Evolutionary conservation across 495 filamentous ascomycete species (phyloP).

Genomic region (Pyrenula massariospora): DNA sequence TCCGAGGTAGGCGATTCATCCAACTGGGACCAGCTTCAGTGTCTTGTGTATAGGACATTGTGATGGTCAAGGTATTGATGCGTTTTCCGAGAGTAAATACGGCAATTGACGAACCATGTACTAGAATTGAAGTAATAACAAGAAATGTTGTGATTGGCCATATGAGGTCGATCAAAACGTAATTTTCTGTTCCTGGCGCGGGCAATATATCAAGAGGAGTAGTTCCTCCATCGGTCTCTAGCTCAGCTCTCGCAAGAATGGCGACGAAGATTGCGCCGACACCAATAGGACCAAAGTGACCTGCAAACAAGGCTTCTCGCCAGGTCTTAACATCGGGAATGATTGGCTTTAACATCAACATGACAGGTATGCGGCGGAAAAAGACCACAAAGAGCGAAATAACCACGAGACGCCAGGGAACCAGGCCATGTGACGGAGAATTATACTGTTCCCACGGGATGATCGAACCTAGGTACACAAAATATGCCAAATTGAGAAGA

Average conservation of each 20-base stretch:
- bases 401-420: slow-evolving; percentile 79
- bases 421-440: slow-evolving; percentile 51
- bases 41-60: slow-evolving; percentile 86
- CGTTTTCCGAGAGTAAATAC: slow-evolving; percentile 97
- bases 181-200: slow-evolving; percentile 34
- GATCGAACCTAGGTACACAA: slow-evolving; percentile 95
- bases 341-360: slow-evolving; percentile 81
- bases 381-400: slow-evolving; percentile 87
- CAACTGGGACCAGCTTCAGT: slow-evolving; percentile 83
- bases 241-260: slow-evolving; percentile 79
- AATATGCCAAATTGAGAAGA: slow-evolving; percentile 92
- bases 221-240: slow-evolving; percentile 56
- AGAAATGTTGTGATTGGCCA: slow-evolving; percentile 96
- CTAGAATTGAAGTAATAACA: slow-evolving; percentile 86
- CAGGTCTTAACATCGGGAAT: slow-evolving; percentile 98
- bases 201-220: slow-evolving; percentile 59
- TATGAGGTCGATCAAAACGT: slow-evolving; percentile 65
- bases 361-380: slow-evolving; percentile 93
- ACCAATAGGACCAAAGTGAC: slow-evolving; percentile 96
- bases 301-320: slow-evolving; percentile 95
- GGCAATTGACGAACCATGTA: slow-evolving; percentile 95
- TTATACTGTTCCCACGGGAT: slow-evolving; percentile 92
- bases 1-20: slow-evolving; percentile 90
- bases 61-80: slow-evolving; percentile 92
- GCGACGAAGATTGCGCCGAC: slow-evolving; percentile 95